A percentile compares a stretch with the other conserved stretches of the same genome.
Conservation (phyloP, 305 asterid species). For the Solanum hybrid region DNA sequence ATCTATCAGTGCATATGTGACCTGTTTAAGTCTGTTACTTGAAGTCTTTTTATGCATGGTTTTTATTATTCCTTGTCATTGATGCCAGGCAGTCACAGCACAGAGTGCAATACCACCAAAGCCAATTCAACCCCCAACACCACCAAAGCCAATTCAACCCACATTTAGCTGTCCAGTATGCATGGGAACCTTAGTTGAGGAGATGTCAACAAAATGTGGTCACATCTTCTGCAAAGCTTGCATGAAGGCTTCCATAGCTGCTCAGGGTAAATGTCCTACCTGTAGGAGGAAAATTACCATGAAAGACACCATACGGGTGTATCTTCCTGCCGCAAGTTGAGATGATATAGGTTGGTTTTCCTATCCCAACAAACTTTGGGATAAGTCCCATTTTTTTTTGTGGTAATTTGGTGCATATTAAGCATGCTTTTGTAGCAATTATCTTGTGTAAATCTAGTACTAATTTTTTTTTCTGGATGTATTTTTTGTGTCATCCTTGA, state of each 20-base stretch:
- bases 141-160: slow-evolving; percentile 54
- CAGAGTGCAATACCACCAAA: slow-evolving; percentile 26
- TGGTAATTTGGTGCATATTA: not conserved
- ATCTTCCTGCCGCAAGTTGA: slow-evolving; percentile 59
- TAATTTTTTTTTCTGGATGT: not conserved
- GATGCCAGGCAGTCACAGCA: slow-evolving; percentile 27
- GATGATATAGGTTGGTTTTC: slow-evolving; percentile 28
- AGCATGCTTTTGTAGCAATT: not conserved
- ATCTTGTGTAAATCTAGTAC: not conserved
- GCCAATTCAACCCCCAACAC: slow-evolving; percentile 44
- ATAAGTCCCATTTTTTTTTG: not conserved
- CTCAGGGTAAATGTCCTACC: slow-evolving; percentile 78
- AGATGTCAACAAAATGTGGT: slow-evolving; percentile 77
- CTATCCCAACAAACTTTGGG: not conserved
- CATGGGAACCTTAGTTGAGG: slow-evolving; percentile 84
- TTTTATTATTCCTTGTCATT: not conserved
- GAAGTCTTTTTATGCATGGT: not conserved
- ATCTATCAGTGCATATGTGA: not conserved
- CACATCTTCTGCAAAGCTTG: slow-evolving; percentile 89
- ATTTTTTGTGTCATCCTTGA: not conserved
- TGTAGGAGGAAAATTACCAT: slow-evolving; percentile 59
- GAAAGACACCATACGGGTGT: slow-evolving; percentile 57
- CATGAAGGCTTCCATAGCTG: slow-evolving; percentile 68
- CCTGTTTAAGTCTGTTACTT: not conserved
- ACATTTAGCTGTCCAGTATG: slow-evolving; percentile 80